Evolutionary conservation across 352 stramenopile species (phyloP).

Genomic region (Phytophthora melonis): DNA sequence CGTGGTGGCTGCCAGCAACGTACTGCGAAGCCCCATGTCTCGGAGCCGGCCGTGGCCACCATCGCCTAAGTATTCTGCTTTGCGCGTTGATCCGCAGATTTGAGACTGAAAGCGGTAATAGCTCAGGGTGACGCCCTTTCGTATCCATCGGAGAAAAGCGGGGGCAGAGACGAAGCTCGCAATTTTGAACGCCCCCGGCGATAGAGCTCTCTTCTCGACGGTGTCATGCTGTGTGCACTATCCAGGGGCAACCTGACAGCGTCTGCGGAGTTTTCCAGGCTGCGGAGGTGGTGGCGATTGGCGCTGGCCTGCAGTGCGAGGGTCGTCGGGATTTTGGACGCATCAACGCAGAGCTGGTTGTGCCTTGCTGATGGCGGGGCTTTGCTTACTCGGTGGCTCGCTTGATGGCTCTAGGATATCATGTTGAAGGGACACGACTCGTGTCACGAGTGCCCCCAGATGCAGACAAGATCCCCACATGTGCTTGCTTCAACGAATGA

Average conservation of each 20-base stretch:
- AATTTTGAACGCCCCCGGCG: neutral
- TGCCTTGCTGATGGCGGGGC: neutral
- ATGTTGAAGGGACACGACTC: neutral
- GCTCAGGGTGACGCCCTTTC: neutral
- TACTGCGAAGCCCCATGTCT: conserved; percentile 26
- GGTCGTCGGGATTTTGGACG: too few species aligned
- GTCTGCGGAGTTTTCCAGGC: too few species aligned
- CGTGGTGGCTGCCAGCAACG: neutral
- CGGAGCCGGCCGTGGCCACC: conserved; percentile 3
- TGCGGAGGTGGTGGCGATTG: too few species aligned
- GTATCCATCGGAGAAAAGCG: neutral
- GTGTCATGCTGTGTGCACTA: neutral
- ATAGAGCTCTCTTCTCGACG: neutral
- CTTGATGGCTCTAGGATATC: neutral
- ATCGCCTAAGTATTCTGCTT: neutral
- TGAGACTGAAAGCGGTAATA: conserved; percentile 19
- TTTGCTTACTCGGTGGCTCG: neutral
- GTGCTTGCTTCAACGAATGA: too few species aligned
- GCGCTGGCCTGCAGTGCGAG: too few species aligned
- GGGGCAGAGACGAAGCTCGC: neutral
- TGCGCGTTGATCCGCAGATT: conserved; percentile 11
- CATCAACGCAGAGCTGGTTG: too few species aligned
- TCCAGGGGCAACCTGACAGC: neutral
- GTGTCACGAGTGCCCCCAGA: neutral
- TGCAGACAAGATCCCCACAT: neutral